phyloP scores from a whole-genome alignment of 345 rosid species.

The Lenwebbia sp. region DNA sequence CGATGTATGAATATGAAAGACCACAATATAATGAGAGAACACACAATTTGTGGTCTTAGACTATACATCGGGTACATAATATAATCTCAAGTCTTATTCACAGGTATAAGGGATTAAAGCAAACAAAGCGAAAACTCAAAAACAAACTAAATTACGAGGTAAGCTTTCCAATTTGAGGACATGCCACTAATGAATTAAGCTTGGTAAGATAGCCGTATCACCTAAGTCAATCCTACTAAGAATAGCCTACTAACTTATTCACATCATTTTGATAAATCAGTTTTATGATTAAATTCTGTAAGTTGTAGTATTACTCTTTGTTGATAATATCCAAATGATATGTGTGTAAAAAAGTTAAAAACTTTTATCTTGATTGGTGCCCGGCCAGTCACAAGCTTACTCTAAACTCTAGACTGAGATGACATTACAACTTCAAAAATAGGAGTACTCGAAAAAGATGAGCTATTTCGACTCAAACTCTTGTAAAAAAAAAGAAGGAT shows the following conservation, averaged over 20 bases:
- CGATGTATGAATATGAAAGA: too few species aligned
- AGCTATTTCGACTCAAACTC: not conserved
- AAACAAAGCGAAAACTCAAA: not conserved
- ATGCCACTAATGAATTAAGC: not conserved
- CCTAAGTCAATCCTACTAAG: not conserved
- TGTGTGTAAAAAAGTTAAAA: not conserved
- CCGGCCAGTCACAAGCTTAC: fast-evolving
- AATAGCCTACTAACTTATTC: not conserved
- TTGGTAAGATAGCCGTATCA: fast-evolving
- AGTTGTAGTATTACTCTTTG: not conserved
- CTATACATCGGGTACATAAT: too few species aligned
- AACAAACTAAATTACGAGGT: not conserved
- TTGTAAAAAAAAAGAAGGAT: not conserved
- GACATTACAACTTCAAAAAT: not conserved
- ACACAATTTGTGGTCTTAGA: too few species aligned
- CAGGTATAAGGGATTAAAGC: not conserved
- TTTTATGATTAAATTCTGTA: not conserved
- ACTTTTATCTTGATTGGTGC: not conserved
- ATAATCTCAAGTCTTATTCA: not conserved
- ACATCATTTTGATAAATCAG: not conserved
- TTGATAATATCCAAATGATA: not conserved
- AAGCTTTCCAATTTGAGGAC: not conserved
- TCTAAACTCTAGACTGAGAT: not conserved
- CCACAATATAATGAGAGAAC: too few species aligned
- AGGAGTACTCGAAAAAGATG: not conserved